Base-by-base conservation (phyloP, 306 rosid genomes). In the Sphenostylis stenocarpa region DNA sequence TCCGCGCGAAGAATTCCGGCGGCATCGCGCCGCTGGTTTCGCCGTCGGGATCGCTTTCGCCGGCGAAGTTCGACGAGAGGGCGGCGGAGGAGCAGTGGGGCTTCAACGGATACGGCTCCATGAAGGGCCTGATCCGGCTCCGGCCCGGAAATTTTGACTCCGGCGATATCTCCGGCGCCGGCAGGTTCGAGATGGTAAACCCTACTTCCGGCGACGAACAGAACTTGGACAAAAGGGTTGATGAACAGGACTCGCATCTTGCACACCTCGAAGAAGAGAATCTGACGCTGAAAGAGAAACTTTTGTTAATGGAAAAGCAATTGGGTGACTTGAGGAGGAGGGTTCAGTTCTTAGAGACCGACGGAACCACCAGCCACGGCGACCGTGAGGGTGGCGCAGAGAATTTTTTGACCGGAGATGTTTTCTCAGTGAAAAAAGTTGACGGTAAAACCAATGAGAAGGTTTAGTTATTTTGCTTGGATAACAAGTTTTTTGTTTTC, bases 11-110 rank as follows among this genome's bases (percentile, higher is more conserved):
- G 82, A 91, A 73, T 24, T 81, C 86, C 0, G 96, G 92, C 3
- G 95, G 91, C 6, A 81, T 89, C 0, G 87, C 93, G 4, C 84
- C 91, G 2, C 93, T 93, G 0, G 11, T 38, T 38, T 38, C 92
- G n/a, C 92, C 96, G 7, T 72, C 67, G 26, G 79, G 87, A 73
- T 89, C 96, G 3, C 93, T 92, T 4, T 86, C 91, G 3, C 75
- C 89, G 43, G 97, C 88, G 93, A 81, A 84, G 4, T 61, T 61
- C 14, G 65, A 87, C 67, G 87, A 87, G 8, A 91, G 84, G 69
- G 85, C 80, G 90, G 97, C 90, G 2, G 90, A 88, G 73, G 92
- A 90, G 67, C 93, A 90, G 86, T 93, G 92, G 96, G 96, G 96
- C 4, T 91, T 93, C 16, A 88, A 93, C 78, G 90, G 91, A 2